Evolutionary conservation across 208 protist genomes (phyloP).

Genomic region (Trypanosomatidae sp.): DNA sequence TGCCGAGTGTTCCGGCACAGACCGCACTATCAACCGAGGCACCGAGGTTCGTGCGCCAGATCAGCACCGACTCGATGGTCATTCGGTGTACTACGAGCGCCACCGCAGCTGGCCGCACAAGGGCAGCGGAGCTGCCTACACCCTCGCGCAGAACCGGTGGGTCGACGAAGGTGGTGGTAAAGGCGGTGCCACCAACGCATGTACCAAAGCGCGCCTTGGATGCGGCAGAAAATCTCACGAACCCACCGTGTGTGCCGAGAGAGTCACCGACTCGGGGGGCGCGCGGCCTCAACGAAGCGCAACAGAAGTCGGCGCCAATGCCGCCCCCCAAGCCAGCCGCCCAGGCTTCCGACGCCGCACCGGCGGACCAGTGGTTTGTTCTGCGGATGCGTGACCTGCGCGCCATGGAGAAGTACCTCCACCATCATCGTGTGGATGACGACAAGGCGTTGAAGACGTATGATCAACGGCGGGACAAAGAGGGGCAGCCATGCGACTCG

Average conservation of each 20-base stretch:
- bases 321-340: conserved; percentile 1
- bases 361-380: conserved; percentile 26
- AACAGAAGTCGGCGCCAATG: conserved; percentile 3
- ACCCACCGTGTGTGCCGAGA: conserved; percentile 4
- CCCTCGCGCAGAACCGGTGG: conserved; percentile 4
- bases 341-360: neutral
- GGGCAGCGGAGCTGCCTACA: conserved; percentile 6
- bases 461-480: conserved; percentile 25
- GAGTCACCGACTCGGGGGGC: conserved; percentile 20
- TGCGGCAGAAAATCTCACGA: conserved; percentile 11
- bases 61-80: conserved; percentile 5
- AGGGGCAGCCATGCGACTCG: conserved; percentile 13
- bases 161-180: conserved; percentile 13
- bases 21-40: neutral
- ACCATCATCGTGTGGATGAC: conserved; percentile 70
- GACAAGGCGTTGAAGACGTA: conserved; percentile 56
- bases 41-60: conserved; percentile 21
- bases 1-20: conserved; percentile 11
- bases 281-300: neutral
- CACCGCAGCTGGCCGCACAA: conserved; percentile 1
- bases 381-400: conserved; percentile 45
- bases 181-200: conserved; percentile 18
- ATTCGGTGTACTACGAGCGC: conserved; percentile 5
- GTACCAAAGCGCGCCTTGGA: conserved; percentile 13
- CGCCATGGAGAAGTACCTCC: conserved; percentile 73